A percentile compares a stretch with the other conserved stretches of the same genome.
These are phyloP conservation scores for Endotrypanum monterogeii DNA, from an alignment of 208 protist species.

Conservation along the genomic window DNA sequence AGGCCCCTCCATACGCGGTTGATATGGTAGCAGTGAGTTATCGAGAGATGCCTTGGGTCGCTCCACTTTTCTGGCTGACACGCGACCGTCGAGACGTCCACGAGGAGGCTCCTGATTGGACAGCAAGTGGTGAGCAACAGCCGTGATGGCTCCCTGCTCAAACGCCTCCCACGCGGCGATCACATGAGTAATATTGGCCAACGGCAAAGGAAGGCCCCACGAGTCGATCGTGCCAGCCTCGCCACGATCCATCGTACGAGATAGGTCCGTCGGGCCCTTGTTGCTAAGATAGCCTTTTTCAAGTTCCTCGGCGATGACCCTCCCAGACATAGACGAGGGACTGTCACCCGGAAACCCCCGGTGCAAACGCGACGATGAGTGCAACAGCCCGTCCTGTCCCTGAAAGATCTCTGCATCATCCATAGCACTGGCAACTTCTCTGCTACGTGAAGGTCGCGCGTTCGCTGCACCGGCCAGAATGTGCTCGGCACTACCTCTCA, in stretches of 20 bases:
- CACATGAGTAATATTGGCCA: conserved; percentile 17
- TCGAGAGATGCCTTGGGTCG: not conserved
- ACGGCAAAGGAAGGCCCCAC: conserved; percentile 15
- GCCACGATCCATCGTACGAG: not conserved
- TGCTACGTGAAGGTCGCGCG: not conserved
- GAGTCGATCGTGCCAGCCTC: not conserved
- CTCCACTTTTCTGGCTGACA: not conserved
- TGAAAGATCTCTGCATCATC: not conserved
- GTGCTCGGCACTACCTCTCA: not conserved
- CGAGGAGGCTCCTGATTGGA: not conserved
- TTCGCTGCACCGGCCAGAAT: not conserved
- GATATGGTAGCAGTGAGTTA: not conserved
- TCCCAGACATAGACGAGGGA: not conserved
- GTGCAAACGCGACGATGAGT: not conserved
- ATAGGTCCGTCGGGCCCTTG: not conserved
- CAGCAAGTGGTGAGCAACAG: not conserved
- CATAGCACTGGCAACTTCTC: not conserved
- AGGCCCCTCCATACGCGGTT: conserved; percentile 16
- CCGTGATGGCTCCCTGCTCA: not conserved
- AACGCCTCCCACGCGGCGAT: conserved; percentile 10
- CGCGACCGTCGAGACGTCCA: not conserved
- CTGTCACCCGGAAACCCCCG: not conserved
- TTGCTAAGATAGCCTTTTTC: not conserved
- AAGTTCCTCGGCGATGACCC: too few relatives aligned
- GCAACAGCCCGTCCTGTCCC: not conserved